These are phyloP conservation scores for Tausonia pullulans DNA, from an alignment of 1,284 basidiomycete genomes.

Conservation along the genomic window DNA sequence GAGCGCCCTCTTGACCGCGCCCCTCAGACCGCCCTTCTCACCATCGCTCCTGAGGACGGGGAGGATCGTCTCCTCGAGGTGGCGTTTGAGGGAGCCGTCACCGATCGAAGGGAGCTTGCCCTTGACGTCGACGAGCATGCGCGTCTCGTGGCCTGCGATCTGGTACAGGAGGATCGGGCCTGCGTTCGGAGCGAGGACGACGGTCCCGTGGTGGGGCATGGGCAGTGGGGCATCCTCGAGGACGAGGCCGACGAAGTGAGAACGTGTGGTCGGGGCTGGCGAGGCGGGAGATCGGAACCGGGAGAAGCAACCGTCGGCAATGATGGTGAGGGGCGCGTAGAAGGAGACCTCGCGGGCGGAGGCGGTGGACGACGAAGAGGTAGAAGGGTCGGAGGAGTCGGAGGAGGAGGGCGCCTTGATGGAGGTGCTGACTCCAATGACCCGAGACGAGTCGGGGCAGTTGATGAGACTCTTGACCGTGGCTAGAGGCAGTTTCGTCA, in stretches of 20 bases:
- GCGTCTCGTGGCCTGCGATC: constrained; percentile 63
- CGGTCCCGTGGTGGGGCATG: constrained; percentile 75
- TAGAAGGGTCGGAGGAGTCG: constrained; percentile 1
- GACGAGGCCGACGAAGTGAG: constrained; percentile 72
- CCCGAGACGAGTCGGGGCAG: constrained; percentile 45
- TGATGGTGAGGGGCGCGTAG: constrained; percentile 66
- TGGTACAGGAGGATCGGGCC: constrained; percentile 85
- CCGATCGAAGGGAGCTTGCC: constrained; percentile 65
- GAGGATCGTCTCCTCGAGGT: constrained; percentile 54
- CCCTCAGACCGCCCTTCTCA: no score
- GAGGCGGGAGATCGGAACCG: constrained; percentile 55
- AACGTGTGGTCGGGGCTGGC: constrained; percentile 47
- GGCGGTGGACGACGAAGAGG: constrained; percentile 13
- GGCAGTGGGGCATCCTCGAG: constrained; percentile 65
- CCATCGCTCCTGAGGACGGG: no score
- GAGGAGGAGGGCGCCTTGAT: constrained; percentile 23
- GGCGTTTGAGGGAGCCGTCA: constrained; percentile 49
- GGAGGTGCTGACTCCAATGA: constrained; percentile 54
- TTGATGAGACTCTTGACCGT: constrained; percentile 65
- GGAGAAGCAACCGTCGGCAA: constrained; percentile 93
- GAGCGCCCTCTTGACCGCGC: constrained; percentile 50
- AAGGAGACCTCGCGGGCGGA: constrained; percentile 19
- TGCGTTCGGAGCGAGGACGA: constrained; percentile 52
- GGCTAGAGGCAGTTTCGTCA: constrained; percentile 40
- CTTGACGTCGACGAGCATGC: constrained; percentile 88